Base-by-base conservation (phyloP, 805 yeast genomes). In the Ogataea saltuana region DNA sequence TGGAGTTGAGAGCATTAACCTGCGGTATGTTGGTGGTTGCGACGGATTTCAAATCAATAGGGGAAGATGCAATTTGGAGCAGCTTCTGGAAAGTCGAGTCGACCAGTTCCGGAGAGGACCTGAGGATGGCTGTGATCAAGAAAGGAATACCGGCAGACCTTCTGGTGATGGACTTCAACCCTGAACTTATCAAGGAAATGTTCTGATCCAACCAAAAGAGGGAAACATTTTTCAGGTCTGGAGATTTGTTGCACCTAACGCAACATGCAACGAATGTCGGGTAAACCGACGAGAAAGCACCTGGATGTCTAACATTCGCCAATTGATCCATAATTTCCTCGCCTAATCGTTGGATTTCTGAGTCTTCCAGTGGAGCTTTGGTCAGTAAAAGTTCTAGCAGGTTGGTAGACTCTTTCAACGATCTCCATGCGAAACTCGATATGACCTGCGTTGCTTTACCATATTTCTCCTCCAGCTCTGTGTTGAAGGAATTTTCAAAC, bases 141-240 rank as follows among this genome's bases (percentile, higher is more conserved):
- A 70, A 83, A 1, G 98, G 98, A 13, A 93, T 64, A 0, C 98
- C 97, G 2, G 96, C 98, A 1, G 97, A 89, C 50, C 98, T 72
- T 59, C 98, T 75, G 0, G 96, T 85, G 39, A 90, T 84, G 34
- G 77, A 75, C 54, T 88, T 90, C 0, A 84, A 70, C 53, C 75
- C 78, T 0, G 69, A 69, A 34, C 79, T 59, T 18, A 61, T 53
- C 16, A 54, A 27, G 4, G 60, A 56, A 12, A 89, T 53, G 50
- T 78, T 83, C n/a, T 68, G 62, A 12, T 69, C 57, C 3, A 89
- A 62, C 96, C 95, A 88, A 11, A 50, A 43, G 9, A 58, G 55
- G 4, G 90, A 81, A 30, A 65, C 68, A 3, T 39, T 17, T 0
- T 51, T 52, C 12, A 70, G 60, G 5, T 71, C 51, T 0, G 61